Base-by-base conservation (phyloP, 2,329 filamentous ascomycete genomes). In the Blastomyces gilchristii region DNA sequence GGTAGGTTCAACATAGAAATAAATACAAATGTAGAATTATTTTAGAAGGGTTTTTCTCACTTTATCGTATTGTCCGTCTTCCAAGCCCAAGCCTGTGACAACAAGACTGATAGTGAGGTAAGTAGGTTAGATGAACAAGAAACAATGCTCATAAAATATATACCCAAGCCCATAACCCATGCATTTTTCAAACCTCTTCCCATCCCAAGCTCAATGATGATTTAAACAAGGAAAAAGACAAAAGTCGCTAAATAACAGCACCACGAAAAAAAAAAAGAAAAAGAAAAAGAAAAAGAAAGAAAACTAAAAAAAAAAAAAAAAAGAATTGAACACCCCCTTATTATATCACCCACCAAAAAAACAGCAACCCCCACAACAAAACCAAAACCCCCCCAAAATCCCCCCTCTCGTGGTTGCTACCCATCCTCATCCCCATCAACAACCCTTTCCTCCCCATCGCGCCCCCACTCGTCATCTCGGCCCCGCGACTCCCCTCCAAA, bases 401-500 rank as follows among this genome's bases (percentile, higher is more conserved):
- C 3, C 12, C 34, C 7, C 22, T 14, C 9, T 22, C n/a, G n/a
- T 34, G 34, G 34, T 34, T 34, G 34, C 34, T 1, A 34, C 5
- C 37, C 54, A 43, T 43, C 34, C 22, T 22, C 18, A 6, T 41
- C 41, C 12, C 18, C 41, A 28, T 39, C 41, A 47, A 6, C 43
- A 9, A 34, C 43, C 43, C 22, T 9, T 28, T 31, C 52, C 7
- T 50, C 22, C 61, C 54, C 52, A 31, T 1, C 39, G 31, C 45
- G 4, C 41, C 25, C 31, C 41, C n/a, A 12, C 37, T 28, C 1
- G 34, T 58, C 50, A 12, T 39, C 45, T 34, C 16, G 39, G 14
- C 49, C 6, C 43, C 31, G 18, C 54, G 37, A 43, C 62, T 62
- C 16, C 62, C 62, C 25, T 50, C 22, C 34, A 28, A 47, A 34